Percentiles rank a stretch among this genome's conserved stretches.
Evolutionary conservation across 805 yeast species (phyloP).

Genomic region (Candida easanensis): DNA sequence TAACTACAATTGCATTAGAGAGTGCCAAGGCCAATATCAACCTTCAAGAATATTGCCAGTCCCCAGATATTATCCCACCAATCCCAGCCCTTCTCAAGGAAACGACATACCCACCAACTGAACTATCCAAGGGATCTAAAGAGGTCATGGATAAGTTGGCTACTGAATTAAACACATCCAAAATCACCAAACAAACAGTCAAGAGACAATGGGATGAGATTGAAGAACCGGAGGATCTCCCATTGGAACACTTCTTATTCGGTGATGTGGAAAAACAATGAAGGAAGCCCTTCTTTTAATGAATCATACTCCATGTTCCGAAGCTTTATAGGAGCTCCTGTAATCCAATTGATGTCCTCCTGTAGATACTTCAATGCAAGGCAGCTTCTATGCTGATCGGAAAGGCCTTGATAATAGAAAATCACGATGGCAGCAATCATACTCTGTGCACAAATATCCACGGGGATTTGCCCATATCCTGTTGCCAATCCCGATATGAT

Average conservation of each 20-base stretch:
- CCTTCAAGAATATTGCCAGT: conserved; percentile 14
- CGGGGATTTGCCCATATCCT: conserved; percentile 37
- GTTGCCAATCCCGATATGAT: conserved; percentile 39
- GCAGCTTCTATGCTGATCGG: conserved; percentile 6
- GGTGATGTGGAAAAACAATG: conserved; percentile 2
- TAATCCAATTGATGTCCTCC: conserved; percentile 8
- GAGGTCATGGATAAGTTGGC: conserved; percentile 15
- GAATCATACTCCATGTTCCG: conserved; percentile 3
- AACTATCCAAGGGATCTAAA: conserved; percentile 10
- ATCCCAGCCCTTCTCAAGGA: conserved; percentile 23
- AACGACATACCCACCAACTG: conserved; percentile 19
- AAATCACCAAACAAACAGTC: conserved; percentile 16
- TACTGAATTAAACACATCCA: conserved; percentile 21
- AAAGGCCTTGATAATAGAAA: conserved; percentile 12
- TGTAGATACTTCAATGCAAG: conserved; percentile 9
- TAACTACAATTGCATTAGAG: conserved; percentile 17
- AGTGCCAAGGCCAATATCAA: conserved; percentile 4
- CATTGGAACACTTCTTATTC: conserved; percentile 9
- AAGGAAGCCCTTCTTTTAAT: conserved; percentile 1
- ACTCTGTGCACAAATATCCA: conserved; percentile 30
- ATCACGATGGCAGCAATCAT: conserved; percentile 36
- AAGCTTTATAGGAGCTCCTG: background rate
- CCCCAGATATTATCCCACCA: conserved; percentile 28
- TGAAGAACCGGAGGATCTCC: conserved; percentile 8
- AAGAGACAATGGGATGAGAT: conserved; percentile 3